Conservation (phyloP, 2,329 filamentous ascomycete genomes). For the Tolypocladium paradoxum region DNA sequence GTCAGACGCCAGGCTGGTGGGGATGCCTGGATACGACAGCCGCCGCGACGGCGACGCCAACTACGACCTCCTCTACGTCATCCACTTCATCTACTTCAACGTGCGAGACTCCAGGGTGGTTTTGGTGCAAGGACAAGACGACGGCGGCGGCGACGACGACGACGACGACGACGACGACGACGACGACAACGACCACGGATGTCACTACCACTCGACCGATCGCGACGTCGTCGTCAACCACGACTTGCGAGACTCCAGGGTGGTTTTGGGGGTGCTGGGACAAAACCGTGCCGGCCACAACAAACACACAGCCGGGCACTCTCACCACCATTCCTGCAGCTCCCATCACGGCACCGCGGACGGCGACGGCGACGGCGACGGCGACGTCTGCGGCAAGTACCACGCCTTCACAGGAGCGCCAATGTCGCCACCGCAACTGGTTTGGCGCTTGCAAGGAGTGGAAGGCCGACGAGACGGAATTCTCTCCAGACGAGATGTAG, state of each 20-base stretch:
- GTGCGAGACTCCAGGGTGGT: slow-evolving; percentile 54
- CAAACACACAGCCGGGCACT: slow-evolving; percentile 8
- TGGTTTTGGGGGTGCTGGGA: slow-evolving; percentile 48
- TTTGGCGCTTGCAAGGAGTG: slow-evolving; percentile 30
- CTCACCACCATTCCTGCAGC: slow-evolving; percentile 15
- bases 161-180: slow-evolving; percentile 18
- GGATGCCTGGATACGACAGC: slow-evolving; percentile 60
- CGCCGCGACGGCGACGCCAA: slow-evolving; percentile 22
- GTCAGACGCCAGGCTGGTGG: slow-evolving; percentile 90
- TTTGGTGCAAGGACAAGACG: slow-evolving; percentile 48
- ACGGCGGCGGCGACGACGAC: slow-evolving; percentile 23
- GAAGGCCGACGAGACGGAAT: slow-evolving; percentile 14
- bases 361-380: slow-evolving; percentile 14
- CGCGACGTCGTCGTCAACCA: slow-evolving; percentile 17
- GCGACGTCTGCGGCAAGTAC: slow-evolving; percentile 14
- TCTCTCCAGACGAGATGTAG: slow-evolving; percentile 22
- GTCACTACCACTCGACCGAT: slow-evolving; percentile 16
- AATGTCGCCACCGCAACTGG: slow-evolving; percentile 28
- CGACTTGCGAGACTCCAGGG: slow-evolving; percentile 39
- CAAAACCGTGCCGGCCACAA: slow-evolving; percentile 17
- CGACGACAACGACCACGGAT: slow-evolving; percentile 18
- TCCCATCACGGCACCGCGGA: slow-evolving; percentile 20
- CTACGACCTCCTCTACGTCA: slow-evolving; percentile 29
- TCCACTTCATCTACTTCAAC: slow-evolving; percentile 40
- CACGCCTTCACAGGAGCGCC: slow-evolving; percentile 14